phyloP scores from a whole-genome alignment of 176 grass and related monocot species.

The Oryza meridionalis region DNA sequence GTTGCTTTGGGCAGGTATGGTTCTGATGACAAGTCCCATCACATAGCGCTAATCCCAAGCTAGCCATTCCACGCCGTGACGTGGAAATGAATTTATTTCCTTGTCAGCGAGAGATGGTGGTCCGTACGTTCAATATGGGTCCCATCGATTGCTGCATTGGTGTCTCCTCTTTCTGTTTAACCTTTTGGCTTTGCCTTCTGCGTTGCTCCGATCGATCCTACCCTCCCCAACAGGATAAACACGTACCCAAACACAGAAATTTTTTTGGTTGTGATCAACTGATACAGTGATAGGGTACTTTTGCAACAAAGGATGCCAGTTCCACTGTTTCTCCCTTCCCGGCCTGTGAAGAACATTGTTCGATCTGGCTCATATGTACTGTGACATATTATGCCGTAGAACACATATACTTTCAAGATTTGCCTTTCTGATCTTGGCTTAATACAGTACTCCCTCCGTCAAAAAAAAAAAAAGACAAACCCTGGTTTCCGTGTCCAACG shows the following conservation, averaged over 20 bases:
- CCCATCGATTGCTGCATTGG: neutral
- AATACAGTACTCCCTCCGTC: no score
- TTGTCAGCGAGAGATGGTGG: conserved; percentile 24
- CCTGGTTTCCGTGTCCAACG: no score
- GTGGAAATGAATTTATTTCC: conserved; percentile 38
- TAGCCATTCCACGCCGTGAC: conserved; percentile 46
- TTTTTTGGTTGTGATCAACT: neutral
- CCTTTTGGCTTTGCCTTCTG: conserved; percentile 30
- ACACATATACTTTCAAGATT: no score
- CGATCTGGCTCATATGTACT: no score
- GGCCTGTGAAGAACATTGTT: no score
- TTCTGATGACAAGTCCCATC: conserved; percentile 56
- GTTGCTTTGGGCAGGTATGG: conserved; percentile 32
- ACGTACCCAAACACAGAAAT: neutral
- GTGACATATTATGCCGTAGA: no score
- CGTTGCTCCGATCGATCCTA: neutral
- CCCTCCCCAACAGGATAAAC: neutral
- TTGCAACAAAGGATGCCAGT: neutral
- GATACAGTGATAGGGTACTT: neutral
- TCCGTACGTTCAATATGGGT: neutral
- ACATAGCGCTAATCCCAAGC: conserved; percentile 49
- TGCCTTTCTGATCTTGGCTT: no score
- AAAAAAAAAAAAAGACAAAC: no score
- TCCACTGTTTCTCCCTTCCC: neutral
- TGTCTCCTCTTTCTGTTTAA: neutral